Conservation (phyloP, 768 basidiomycete species). For the Chiua virens region DNA sequence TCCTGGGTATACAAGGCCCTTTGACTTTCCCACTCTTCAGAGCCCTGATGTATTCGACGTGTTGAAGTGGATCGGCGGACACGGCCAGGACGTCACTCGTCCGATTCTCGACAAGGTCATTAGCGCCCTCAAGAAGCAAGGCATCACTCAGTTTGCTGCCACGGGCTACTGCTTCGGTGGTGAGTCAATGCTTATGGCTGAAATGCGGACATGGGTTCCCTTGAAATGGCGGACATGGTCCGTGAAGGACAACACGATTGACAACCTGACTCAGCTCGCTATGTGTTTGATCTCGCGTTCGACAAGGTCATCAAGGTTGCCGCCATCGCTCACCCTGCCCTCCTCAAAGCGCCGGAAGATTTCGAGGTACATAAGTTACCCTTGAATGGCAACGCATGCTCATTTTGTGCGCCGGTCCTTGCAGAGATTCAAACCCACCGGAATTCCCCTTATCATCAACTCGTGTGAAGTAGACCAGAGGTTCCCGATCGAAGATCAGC, state of each 20-base stretch:
- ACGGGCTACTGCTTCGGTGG: constrained; percentile 74
- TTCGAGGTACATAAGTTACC: constrained; percentile 48
- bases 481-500: constrained; percentile 50
- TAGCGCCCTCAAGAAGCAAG: constrained; percentile 53
- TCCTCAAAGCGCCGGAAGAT: constrained; percentile 42
- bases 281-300: constrained; percentile 45
- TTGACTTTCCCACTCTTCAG: not conserved
- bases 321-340: constrained; percentile 48
- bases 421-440: constrained; percentile 50
- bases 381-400: not conserved
- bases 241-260: no score
- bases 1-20: no score
- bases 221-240: no score
- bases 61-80: constrained; percentile 39
- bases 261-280: constrained; percentile 29
- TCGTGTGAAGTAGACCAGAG: constrained; percentile 51
- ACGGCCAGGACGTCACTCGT: constrained; percentile 41
- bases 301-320: constrained; percentile 39
- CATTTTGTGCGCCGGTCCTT: not conserved
- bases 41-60: constrained; percentile 21
- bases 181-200: constrained; percentile 19
- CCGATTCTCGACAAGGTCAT: constrained; percentile 57
- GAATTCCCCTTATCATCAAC: constrained; percentile 66
- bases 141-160: constrained; percentile 57
- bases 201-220: no score